Evolutionary conservation across 2,329 filamentous ascomycete species (phyloP).

Genomic region (Neocucurbitaria cava): DNA sequence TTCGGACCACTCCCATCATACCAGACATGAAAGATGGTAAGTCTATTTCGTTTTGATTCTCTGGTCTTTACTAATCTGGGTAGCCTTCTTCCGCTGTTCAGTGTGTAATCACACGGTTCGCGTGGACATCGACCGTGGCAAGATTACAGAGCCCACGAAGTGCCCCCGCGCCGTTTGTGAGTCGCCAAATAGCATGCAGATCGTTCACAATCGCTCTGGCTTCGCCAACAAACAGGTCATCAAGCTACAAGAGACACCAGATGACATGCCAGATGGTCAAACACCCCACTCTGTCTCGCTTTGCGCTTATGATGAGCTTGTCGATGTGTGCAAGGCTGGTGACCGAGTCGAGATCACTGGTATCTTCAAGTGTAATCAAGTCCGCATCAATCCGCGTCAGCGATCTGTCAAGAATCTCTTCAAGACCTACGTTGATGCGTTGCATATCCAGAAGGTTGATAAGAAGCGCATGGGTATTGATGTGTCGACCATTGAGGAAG

Average conservation of each 20-base stretch:
- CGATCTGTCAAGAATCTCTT: constrained; percentile 92
- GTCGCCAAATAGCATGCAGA: constrained; percentile 95
- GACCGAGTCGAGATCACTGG: constrained; percentile 95
- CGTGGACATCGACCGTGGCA: constrained; percentile 91
- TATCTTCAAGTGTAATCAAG: constrained; percentile 93
- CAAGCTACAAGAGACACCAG: constrained; percentile 96
- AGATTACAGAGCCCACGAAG: constrained; percentile 91
- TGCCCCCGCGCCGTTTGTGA: constrained; percentile 84
- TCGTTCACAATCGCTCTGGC: constrained; percentile 91
- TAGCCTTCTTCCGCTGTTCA: constrained; percentile 93
- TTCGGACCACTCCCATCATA: constrained; percentile 93
- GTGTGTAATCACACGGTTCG: constrained; percentile 90
- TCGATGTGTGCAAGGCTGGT: constrained; percentile 97
- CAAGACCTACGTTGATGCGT: constrained; percentile 95
- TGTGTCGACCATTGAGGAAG: constrained; percentile 83
- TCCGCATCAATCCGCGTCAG: constrained; percentile 92
- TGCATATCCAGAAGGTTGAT: constrained; percentile 96
- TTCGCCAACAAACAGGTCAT: constrained; percentile 99
- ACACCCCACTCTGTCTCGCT: constrained; percentile 97
- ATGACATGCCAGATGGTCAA: constrained; percentile 92
- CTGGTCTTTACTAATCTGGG: constrained; percentile 13
- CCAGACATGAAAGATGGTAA: constrained; percentile 93
- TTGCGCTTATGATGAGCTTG: constrained; percentile 94
- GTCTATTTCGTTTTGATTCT: neutral
- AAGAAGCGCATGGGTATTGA: constrained; percentile 94